Conservation (phyloP, 805 yeast genomes). For the Wickerhamomyces kurtzmanii region DNA sequence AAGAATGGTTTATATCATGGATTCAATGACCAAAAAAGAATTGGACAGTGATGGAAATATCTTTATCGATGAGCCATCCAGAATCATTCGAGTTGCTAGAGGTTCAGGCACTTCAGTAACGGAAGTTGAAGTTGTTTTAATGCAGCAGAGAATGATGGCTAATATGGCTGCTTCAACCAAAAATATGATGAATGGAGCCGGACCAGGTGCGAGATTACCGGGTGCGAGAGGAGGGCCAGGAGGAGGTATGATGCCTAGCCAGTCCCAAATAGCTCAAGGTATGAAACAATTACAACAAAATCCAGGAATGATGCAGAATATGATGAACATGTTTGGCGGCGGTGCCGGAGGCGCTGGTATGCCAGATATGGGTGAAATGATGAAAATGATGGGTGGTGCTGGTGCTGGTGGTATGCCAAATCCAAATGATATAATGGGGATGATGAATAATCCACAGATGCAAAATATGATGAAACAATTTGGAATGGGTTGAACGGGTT, state of each 20-base stretch:
- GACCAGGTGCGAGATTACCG: conserved; percentile 23
- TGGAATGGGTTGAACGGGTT: conserved; percentile 22
- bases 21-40: conserved; percentile 91
- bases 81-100: conserved; percentile 84
- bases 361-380: conserved; percentile 60
- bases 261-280: conserved; percentile 38
- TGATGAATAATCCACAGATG: conserved; percentile 33
- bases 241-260: conserved; percentile 20
- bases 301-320: conserved; percentile 66
- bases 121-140: conserved; percentile 85
- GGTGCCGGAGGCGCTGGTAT: conserved; percentile 39
- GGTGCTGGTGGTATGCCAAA: conserved; percentile 30
- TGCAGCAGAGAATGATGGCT: conserved; percentile 92
- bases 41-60: conserved; percentile 82
- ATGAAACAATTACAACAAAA: conserved; percentile 59
- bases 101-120: conserved; percentile 91
- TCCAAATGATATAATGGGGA: conserved; percentile 13
- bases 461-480: conserved; percentile 40
- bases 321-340: conserved; percentile 70
- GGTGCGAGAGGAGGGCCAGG: conserved; percentile 58
- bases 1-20: conserved; percentile 85
- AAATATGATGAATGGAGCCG: conserved; percentile 34
- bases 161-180: conserved; percentile 72
- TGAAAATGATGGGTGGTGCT: conserved; percentile 40
- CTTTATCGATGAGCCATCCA: conserved; percentile 70